Evolutionary conservation across 2,329 filamentous ascomycete species (phyloP), one percentile per base, ranked within the genome.

Genomic region (Arthrobotrys sphaeroides): DNA sequence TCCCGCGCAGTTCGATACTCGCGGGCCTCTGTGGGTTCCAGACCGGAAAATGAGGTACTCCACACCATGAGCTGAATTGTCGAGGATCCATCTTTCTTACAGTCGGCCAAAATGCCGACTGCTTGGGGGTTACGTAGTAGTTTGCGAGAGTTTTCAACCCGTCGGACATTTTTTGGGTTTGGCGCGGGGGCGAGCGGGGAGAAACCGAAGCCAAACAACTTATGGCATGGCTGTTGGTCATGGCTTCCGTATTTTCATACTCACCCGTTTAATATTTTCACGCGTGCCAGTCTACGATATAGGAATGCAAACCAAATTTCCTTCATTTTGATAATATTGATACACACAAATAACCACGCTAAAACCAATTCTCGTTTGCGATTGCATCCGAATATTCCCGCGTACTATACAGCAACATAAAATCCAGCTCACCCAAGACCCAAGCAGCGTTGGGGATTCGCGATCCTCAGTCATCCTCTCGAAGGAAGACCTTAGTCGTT

Each of bases 401-500:
- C 31, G 18, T 55, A n/a, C n/a, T n/a, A 55, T 55, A 55, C 51
- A 55, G 24, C 18, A 24, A 43, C 3, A n/a, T n/a, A 20, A 36
- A 55, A 22, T 3, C 2, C 6, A 38, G 20, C n/a, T n/a, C n/a
- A n/a, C n/a, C n/a, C n/a, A n/a, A n/a, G n/a, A n/a, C n/a, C n/a
- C n/a, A n/a, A n/a, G n/a, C 53, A 24, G 33, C 1, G 43, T 13
- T 24, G 22, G 22, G 26, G 13, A n/a, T 6, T 7, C 53, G 49
- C 26, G 36, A 49, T 24, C 43, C 43, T 10, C 3, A n/a, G 18
- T 13, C 40, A 20, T n/a, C 12, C 20, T 42, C 2, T 16, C 13
- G 13, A 59, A 59, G 3, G 38, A 22, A 43, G 18, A n/a, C 10
- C 12, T 78, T 78, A 86, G 77, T 88, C 87, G 74, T 88, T 88